Percentiles rank a stretch among this genome's conserved stretches.
Conservation (phyloP, 1,284 basidiomycete genomes). For the Naganishia cerealis region DNA sequence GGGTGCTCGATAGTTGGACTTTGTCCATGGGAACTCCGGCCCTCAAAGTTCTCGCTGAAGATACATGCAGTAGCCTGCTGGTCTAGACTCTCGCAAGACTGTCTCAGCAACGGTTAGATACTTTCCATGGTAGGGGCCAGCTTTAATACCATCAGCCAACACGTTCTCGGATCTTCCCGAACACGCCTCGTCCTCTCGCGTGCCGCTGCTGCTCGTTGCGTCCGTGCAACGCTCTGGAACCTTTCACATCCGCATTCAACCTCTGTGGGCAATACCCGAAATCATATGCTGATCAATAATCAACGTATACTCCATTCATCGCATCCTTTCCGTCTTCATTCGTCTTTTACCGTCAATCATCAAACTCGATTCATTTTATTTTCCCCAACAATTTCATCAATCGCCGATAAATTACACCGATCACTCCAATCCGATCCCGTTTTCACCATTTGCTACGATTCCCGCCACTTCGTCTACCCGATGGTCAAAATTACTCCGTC, state of each 20-base stretch:
- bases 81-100: too few species aligned
- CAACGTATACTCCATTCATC: slow-evolving; percentile 34
- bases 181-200: slow-evolving; percentile 20
- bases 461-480: neutral
- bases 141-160: neutral
- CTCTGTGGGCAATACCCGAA: neutral
- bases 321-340: slow-evolving; percentile 9
- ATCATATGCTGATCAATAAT: slow-evolving; percentile 23
- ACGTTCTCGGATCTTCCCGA: neutral
- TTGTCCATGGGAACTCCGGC: too few species aligned
- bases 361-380: neutral
- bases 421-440: slow-evolving; percentile 42
- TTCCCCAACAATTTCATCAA: neutral
- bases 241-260: slow-evolving; percentile 6
- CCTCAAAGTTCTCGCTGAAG: too few species aligned
- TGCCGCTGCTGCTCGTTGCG: slow-evolving; percentile 9
- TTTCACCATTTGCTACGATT: slow-evolving; percentile 39
- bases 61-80: too few species aligned
- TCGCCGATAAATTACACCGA: neutral
- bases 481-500: neutral
- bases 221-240: neutral
- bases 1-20: neutral
- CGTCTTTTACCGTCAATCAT: slow-evolving; percentile 6
- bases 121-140: neutral
- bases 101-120: neutral